Percentiles rank a stretch among this genome's conserved stretches.
phyloP scores from a whole-genome alignment of 164 flowering plant species.

The Euptelea pleiosperma region DNA sequence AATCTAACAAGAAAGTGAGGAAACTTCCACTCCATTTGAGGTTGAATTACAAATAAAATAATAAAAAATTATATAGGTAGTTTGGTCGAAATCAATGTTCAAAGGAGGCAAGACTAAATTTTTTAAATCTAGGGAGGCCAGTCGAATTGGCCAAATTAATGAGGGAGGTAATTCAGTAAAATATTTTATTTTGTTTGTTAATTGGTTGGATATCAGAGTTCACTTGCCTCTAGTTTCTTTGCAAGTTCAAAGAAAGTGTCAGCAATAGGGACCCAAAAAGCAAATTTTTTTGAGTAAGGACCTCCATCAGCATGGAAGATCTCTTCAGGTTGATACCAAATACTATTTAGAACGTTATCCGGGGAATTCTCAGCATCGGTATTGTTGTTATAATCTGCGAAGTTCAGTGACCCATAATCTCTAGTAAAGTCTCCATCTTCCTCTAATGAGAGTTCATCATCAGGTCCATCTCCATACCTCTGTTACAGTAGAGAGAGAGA shows the following conservation, averaged over 20 bases:
- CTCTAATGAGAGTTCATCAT: slow-evolving; percentile 37
- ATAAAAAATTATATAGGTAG: no score
- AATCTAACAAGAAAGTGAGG: no score
- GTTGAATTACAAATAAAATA: no score
- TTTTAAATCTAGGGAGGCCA: no score
- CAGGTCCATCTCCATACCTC: slow-evolving; percentile 57
- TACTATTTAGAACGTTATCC: neutral
- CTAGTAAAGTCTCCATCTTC: slow-evolving; percentile 36
- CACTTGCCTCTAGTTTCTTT: slow-evolving; percentile 1
- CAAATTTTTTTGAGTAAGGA: neutral
- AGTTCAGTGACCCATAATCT: slow-evolving; percentile 5
- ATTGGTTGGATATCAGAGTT: no score
- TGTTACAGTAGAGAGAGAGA: no score
- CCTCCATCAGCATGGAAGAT: neutral
- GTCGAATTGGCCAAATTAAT: no score
- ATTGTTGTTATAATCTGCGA: slow-evolving; percentile 6
- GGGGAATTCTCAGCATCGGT: neutral
- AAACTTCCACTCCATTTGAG: no score
- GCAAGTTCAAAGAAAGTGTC: neutral
- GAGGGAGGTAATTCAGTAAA: no score
- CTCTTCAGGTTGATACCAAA: slow-evolving; percentile 14
- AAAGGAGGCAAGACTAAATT: no score
- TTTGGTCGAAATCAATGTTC: no score
- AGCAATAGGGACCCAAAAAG: slow-evolving; percentile 1
- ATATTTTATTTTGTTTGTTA: no score